These are phyloP conservation scores for Pseudogymnoascus sp. DNA, from an alignment of 2,329 filamentous ascomycete genomes.

Conservation along the genomic window DNA sequence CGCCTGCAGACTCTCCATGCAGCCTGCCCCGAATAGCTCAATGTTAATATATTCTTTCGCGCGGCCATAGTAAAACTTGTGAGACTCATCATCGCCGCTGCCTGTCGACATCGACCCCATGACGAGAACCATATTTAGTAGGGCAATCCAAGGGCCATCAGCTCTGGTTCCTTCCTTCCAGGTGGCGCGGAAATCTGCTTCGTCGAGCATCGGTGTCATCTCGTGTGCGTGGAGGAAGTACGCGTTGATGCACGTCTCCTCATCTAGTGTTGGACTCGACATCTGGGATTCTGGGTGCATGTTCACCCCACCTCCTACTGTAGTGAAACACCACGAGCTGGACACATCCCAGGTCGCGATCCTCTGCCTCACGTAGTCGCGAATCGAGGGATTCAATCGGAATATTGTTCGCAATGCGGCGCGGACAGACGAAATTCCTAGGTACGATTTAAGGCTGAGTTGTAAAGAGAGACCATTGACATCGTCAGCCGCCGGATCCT, in stretches of 20 bases:
- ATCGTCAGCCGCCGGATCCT: neutral
- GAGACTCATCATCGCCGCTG: conserved; percentile 15
- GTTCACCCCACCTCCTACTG: neutral
- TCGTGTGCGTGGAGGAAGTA: conserved; percentile 13
- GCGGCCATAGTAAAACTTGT: neutral
- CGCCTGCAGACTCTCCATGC: conserved; percentile 20
- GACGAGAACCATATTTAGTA: conserved; percentile 15
- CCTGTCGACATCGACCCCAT: conserved; percentile 11
- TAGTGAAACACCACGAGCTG: neutral
- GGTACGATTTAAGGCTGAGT: neutral
- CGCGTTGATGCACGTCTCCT: conserved; percentile 8
- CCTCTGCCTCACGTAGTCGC: conserved; percentile 1
- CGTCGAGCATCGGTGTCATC: conserved; percentile 14
- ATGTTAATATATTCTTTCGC: conserved; percentile 2
- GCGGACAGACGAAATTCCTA: neutral
- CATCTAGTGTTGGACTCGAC: conserved; percentile 5
- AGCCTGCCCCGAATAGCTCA: conserved; percentile 10
- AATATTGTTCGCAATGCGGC: conserved; percentile 9
- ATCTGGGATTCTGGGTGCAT: neutral
- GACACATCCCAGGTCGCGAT: conserved; percentile 2
- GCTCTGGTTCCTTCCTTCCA: neutral
- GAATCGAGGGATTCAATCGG: neutral
- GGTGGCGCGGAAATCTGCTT: conserved; percentile 8
- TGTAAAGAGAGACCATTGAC: neutral
- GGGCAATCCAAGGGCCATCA: conserved; percentile 14